Conservation (phyloP, 768 basidiomycete genomes). For the Candolleomyces efflorescens region DNA sequence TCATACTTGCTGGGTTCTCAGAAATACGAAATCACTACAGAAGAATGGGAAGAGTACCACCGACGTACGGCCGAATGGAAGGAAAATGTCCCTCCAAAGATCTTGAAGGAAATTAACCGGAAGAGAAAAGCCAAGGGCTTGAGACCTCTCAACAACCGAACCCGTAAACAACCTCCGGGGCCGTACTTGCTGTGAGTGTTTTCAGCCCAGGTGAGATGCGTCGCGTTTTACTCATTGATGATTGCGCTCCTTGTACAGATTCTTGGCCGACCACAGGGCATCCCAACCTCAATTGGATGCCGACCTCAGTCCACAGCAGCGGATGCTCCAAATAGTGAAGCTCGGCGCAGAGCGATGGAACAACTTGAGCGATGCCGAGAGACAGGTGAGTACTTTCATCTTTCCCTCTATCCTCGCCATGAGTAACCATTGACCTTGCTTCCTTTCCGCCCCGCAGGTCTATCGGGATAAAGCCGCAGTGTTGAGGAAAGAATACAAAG, state of each 20-base stretch:
- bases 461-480: neutral
- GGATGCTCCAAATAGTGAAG: too few relatives aligned
- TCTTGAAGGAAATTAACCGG: conserved; percentile 14
- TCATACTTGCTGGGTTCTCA: neutral
- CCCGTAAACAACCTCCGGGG: neutral
- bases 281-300: too few relatives aligned
- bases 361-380: too few relatives aligned
- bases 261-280: too few relatives aligned
- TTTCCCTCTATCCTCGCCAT: neutral
- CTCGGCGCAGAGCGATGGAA: too few relatives aligned
- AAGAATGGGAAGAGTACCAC: conserved; percentile 1
- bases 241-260: too few relatives aligned
- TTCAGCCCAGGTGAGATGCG: neutral
- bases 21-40: conserved; percentile 1
- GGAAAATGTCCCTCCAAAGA: conserved; percentile 10
- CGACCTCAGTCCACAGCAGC: too few relatives aligned
- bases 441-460: neutral
- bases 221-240: too few relatives aligned
- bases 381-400: neutral
- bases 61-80: conserved; percentile 12
- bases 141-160: neutral
- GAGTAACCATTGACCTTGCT: neutral
- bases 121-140: conserved; percentile 5
- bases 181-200: conserved; percentile 11
- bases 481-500: neutral